These are phyloP conservation scores for Saccharomycopsis olivae DNA, from an alignment of 805 yeast species.

Conservation along the genomic window DNA sequence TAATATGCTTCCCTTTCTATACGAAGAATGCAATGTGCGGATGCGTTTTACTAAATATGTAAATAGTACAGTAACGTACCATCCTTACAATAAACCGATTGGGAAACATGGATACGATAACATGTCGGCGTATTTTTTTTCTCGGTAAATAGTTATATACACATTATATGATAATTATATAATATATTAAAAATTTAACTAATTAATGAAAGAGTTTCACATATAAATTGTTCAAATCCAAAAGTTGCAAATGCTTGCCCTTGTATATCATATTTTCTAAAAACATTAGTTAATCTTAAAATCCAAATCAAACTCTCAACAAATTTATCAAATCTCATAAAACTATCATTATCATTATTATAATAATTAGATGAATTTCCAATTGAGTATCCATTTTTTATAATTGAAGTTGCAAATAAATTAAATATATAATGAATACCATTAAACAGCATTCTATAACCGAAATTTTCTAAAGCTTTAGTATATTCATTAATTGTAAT, in stretches of 20 bases:
- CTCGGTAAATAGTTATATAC: background rate
- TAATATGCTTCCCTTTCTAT: too few relatives aligned
- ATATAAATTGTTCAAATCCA: slow-evolving; percentile 55
- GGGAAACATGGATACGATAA: too few relatives aligned
- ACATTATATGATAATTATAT: too few relatives aligned
- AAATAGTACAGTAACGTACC: too few relatives aligned
- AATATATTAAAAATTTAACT: too few relatives aligned
- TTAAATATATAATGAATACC: slow-evolving; percentile 28
- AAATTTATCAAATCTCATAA: slow-evolving; percentile 64
- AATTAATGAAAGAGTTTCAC: slow-evolving; percentile 28
- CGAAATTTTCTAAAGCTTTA: slow-evolving; percentile 54
- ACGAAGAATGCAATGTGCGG: too few relatives aligned
- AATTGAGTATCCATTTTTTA: background rate
- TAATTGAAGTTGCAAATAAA: slow-evolving; percentile 14
- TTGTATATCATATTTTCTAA: slow-evolving; percentile 66
- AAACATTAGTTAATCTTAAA: slow-evolving; percentile 65
- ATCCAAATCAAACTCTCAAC: slow-evolving; percentile 73
- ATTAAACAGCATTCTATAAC: slow-evolving; percentile 51
- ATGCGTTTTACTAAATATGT: too few relatives aligned
- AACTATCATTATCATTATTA: background rate
- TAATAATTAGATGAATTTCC: slow-evolving; percentile 25
- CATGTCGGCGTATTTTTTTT: too few relatives aligned
- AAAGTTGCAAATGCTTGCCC: slow-evolving; percentile 63
- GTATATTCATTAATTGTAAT: slow-evolving; percentile 58
- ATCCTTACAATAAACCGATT: too few relatives aligned